Evolutionary conservation across 2,329 filamentous ascomycete genomes (phyloP).

Genomic region (Gnomoniopsis sp.): DNA sequence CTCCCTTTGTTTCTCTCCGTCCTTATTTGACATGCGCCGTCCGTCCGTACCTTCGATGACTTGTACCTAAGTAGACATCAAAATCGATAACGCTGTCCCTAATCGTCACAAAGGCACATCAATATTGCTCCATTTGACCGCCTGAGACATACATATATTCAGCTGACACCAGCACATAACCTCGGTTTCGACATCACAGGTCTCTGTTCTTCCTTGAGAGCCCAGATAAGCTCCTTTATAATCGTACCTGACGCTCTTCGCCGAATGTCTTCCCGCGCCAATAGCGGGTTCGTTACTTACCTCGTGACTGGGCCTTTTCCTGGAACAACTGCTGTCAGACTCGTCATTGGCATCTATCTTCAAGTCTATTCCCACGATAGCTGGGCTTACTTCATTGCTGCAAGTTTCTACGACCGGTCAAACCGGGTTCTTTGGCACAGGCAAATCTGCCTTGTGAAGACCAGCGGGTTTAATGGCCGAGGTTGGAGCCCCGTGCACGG

Average conservation of each 20-base stretch:
- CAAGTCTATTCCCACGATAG: conserved; percentile 23
- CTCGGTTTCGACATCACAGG: too few species aligned
- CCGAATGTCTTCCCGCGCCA: not conserved
- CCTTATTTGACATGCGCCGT: too few species aligned
- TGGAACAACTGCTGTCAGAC: conserved; percentile 20
- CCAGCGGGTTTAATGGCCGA: conserved; percentile 10
- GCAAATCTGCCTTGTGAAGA: conserved; percentile 27
- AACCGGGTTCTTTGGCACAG: conserved; percentile 29
- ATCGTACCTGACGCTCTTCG: too few species aligned
- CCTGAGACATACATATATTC: too few species aligned
- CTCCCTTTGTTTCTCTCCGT: too few species aligned
- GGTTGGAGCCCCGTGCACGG: not conserved
- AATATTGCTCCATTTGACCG: too few species aligned
- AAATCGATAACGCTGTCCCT: too few species aligned
- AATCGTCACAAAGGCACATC: too few species aligned
- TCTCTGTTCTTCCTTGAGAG: too few species aligned
- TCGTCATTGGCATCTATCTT: conserved; percentile 26
- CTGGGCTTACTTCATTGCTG: conserved; percentile 31
- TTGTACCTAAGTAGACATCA: too few species aligned
- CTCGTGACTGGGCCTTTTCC: not conserved
- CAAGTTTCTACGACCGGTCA: conserved; percentile 30
- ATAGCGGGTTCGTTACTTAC: not conserved
- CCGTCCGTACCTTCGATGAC: too few species aligned
- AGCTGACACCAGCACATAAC: too few species aligned
- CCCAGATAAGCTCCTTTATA: not conserved